Percentiles rank a stretch among this genome's conserved stretches.
Evolutionary conservation across 345 rosid species (phyloP).

Genomic region (Eucalyptus sp.): DNA sequence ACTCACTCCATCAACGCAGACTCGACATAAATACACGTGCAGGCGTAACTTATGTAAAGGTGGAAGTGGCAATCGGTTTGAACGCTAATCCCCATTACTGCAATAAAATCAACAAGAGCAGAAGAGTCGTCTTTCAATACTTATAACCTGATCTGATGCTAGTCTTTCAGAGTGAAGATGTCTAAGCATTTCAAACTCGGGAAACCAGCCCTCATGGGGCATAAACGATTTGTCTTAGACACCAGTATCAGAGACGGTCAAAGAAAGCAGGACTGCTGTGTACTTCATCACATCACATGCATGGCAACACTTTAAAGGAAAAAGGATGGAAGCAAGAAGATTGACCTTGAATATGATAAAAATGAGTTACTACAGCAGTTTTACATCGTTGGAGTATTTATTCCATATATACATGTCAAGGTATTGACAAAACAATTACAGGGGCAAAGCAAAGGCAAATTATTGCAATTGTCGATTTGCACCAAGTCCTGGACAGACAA

Average conservation of each 20-base stretch:
- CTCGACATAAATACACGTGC: background rate
- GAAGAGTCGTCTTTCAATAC: background rate
- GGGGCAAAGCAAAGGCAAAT: background rate
- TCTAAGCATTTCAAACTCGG: background rate
- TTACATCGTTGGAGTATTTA: background rate
- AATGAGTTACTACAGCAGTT: background rate
- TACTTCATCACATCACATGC: background rate
- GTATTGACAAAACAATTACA: background rate
- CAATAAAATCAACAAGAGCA: background rate
- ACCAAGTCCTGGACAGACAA: background rate
- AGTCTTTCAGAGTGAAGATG: background rate
- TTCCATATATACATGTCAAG: background rate
- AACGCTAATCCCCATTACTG: background rate
- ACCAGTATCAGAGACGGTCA: background rate
- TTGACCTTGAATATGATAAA: background rate
- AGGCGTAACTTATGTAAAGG: background rate
- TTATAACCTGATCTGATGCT: background rate
- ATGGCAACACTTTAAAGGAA: accelerated
- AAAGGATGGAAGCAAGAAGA: background rate
- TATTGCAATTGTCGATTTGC: too few relatives aligned
- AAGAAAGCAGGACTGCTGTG: background rate
- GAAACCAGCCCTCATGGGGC: background rate
- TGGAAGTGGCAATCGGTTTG: background rate
- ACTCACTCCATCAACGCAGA: background rate
- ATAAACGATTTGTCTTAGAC: background rate